A percentile compares a stretch with the other conserved stretches of the same genome.
These are phyloP conservation scores for Spergularia bocconei DNA, from an alignment of 148 eudicot species.

Conservation along the genomic window DNA sequence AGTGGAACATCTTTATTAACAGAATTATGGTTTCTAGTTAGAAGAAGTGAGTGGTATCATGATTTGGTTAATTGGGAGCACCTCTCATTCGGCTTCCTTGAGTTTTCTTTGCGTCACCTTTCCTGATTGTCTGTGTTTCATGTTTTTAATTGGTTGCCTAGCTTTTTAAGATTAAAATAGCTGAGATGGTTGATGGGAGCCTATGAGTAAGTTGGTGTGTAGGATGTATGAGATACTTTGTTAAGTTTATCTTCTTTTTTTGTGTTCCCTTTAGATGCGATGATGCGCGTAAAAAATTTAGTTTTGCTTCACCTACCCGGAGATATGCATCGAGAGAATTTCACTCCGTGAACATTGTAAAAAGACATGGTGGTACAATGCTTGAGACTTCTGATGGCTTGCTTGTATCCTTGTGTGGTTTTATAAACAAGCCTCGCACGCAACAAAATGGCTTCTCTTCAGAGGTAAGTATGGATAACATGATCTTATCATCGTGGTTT, in stretches of 20 bases:
- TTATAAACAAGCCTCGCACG: conserved; percentile 46
- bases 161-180: background rate
- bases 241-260: background rate
- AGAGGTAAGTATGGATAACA: conserved; percentile 31
- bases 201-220: background rate
- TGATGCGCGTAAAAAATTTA: background rate
- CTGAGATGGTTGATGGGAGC: background rate
- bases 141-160: background rate
- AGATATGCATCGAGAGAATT: conserved; percentile 24
- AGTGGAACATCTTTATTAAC: background rate
- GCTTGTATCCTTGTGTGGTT: conserved; percentile 40
- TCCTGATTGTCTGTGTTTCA: background rate
- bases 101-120: background rate
- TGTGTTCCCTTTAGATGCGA: conserved; percentile 8
- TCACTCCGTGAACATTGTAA: conserved; percentile 29
- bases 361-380: conserved; percentile 49
- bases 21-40: background rate
- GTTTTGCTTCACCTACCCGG: conserved; percentile 22
- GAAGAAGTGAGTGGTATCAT: background rate
- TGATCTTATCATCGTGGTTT: background rate
- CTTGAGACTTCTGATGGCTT: conserved; percentile 61
- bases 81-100: background rate
- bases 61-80: background rate
- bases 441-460: conserved; percentile 54
- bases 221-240: background rate